A percentile compares a stretch with the other conserved stretches of the same genome.
These are phyloP conservation scores for Eremothecium coryli DNA, from an alignment of 1,139 yeast species.

Conservation along the genomic window DNA sequence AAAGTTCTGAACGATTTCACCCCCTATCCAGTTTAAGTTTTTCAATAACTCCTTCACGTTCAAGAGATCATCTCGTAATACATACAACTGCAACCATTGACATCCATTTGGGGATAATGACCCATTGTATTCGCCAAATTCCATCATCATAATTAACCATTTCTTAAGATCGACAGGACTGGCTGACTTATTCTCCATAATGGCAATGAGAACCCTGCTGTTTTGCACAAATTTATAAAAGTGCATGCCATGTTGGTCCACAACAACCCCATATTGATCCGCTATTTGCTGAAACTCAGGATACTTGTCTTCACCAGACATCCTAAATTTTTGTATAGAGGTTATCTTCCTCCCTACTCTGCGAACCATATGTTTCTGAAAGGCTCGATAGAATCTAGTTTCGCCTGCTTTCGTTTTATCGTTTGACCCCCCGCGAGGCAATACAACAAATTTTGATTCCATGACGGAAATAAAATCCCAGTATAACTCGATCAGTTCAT, in stretches of 20 bases:
- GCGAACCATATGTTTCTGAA: conserved; percentile 19
- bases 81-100: conserved; percentile 19
- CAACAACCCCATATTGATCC: conserved; percentile 16
- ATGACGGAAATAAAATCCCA: conserved; percentile 28
- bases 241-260: conserved; percentile 3
- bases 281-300: conserved; percentile 12
- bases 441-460: conserved; percentile 21
- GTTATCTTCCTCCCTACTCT: conserved; percentile 11
- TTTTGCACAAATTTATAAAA: conserved; percentile 1
- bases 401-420: conserved; percentile 3
- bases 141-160: conserved; percentile 4
- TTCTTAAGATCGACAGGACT: conserved; percentile 1
- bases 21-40: conserved; percentile 29
- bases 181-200: conserved; percentile 1
- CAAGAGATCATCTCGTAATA: conserved; percentile 15
- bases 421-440: neutral
- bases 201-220: conserved; percentile 2
- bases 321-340: conserved; percentile 4
- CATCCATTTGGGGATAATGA: conserved; percentile 1
- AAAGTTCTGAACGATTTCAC: conserved; percentile 20
- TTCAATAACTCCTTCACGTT: conserved; percentile 17
- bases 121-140: neutral
- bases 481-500: conserved; percentile 20
- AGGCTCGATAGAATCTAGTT: conserved; percentile 10
- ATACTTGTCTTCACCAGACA: conserved; percentile 2